Conservation (phyloP, 2,329 filamentous ascomycete species). For the Lizonia empirigonia region DNA sequence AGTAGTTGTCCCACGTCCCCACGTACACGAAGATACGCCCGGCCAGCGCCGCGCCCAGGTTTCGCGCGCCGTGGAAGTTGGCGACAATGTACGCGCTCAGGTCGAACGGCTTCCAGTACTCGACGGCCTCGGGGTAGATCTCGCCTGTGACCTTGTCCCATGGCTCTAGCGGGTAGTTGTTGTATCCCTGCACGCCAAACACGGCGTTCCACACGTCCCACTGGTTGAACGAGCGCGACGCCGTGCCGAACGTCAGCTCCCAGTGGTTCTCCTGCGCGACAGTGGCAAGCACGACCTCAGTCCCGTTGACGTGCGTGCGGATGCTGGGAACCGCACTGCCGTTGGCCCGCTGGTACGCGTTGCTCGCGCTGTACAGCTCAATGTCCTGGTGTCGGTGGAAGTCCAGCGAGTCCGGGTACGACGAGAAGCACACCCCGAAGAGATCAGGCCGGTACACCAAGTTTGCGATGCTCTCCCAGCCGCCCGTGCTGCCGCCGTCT, state of each 20-base stretch:
- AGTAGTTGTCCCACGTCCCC: conserved; percentile 45
- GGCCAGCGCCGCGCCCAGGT: conserved; percentile 42
- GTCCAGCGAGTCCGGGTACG: conserved; percentile 47
- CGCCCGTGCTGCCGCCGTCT: conserved; percentile 47
- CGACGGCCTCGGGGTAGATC: conserved; percentile 46
- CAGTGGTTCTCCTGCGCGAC: conserved; percentile 46
- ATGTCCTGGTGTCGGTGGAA: conserved; percentile 49
- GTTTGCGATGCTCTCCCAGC: conserved; percentile 46
- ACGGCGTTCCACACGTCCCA: conserved; percentile 50
- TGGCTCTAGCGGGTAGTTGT: conserved; percentile 47
- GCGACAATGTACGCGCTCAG: conserved; percentile 40
- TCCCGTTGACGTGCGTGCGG: conserved; percentile 35
- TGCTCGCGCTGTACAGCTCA: conserved; percentile 39
- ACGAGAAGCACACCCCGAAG: conserved; percentile 47
- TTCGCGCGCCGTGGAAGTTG: conserved; percentile 41
- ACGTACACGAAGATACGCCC: conserved; percentile 46
- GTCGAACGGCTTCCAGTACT: conserved; percentile 48
- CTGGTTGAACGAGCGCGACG: conserved; percentile 42
- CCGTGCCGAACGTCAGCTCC: conserved; percentile 47
- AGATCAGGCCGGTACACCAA: conserved; percentile 49
- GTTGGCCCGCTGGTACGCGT: conserved; percentile 37
- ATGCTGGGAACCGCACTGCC: conserved; percentile 42
- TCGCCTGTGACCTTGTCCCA: conserved; percentile 51
- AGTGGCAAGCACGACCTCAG: conserved; percentile 31
- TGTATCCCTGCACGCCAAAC: conserved; percentile 46